Evolutionary conservation across 2,329 filamentous ascomycete species (phyloP).

Genomic region (Cladophialophora carrionii): DNA sequence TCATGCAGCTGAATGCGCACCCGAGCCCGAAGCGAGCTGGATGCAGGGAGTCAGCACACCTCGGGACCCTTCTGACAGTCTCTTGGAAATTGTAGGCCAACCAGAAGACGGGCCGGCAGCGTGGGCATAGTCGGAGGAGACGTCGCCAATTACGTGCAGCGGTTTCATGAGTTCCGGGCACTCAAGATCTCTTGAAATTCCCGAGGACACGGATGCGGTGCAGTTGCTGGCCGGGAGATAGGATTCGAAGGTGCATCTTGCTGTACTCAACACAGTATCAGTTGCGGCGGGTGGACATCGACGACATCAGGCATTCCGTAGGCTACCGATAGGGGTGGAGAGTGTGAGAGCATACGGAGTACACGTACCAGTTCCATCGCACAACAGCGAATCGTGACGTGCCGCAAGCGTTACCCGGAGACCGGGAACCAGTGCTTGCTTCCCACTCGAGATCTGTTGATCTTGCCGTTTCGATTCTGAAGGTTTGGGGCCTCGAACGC

Average conservation of each 20-base stretch:
- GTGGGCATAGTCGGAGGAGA: not conserved
- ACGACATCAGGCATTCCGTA: not conserved
- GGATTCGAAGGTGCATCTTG: not conserved
- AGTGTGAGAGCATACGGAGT: too few species aligned
- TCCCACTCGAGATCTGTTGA: not conserved
- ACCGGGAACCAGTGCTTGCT: not conserved
- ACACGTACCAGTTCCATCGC: not conserved
- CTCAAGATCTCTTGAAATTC: not conserved
- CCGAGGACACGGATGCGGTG: not conserved
- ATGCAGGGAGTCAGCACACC: slow-evolving; percentile 4
- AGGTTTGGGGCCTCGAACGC: slow-evolving; percentile 3
- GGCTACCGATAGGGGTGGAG: not conserved
- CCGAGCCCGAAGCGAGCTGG: slow-evolving; percentile 18
- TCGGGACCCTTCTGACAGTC: not conserved
- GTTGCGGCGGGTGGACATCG: not conserved
- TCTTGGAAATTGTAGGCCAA: slow-evolving; percentile 1
- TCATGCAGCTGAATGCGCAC: slow-evolving; percentile 6
- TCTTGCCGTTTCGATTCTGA: slow-evolving; percentile 8
- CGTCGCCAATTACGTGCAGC: not conserved
- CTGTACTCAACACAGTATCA: not conserved
- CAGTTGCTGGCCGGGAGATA: not conserved
- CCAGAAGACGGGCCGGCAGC: not conserved
- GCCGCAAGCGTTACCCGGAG: slow-evolving; percentile 14
- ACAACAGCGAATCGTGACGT: not conserved
- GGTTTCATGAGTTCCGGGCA: not conserved